phyloP scores from a whole-genome alignment of 2,329 filamentous ascomycete genomes.

The Gliomastix tumulicola region DNA sequence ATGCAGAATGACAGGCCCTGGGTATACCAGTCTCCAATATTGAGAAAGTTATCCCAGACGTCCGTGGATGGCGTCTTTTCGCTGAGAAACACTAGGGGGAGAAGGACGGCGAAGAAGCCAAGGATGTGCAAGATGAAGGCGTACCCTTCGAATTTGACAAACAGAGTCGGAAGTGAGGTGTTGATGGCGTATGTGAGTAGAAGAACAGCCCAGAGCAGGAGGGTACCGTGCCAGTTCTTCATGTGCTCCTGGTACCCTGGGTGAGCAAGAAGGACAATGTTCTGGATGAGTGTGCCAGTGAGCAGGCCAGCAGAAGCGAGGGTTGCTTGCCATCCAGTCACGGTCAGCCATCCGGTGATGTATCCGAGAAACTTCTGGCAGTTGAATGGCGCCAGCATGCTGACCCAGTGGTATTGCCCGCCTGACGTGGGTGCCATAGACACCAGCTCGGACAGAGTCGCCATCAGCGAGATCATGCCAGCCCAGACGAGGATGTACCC shows the following conservation, averaged over 20 bases:
- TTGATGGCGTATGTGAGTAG: conserved; percentile 41
- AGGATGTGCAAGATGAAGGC: conserved; percentile 40
- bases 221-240: conserved; percentile 38
- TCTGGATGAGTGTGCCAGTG: conserved; percentile 35
- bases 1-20: conserved; percentile 36
- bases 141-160: conserved; percentile 43
- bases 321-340: conserved; percentile 35
- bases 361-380: conserved; percentile 49
- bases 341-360: conserved; percentile 36
- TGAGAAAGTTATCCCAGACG: conserved; percentile 37
- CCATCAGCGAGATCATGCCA: conserved; percentile 28
- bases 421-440: conserved; percentile 49
- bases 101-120: conserved; percentile 22
- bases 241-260: conserved; percentile 28
- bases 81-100: conserved; percentile 20
- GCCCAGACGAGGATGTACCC: conserved; percentile 34
- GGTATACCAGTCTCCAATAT: conserved; percentile 33
- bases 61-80: conserved; percentile 19
- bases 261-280: conserved; percentile 30
- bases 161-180: conserved; percentile 31
- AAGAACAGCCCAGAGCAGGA: conserved; percentile 40
- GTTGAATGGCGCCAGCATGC: conserved; percentile 38
- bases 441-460: conserved; percentile 41
- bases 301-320: conserved; percentile 32
- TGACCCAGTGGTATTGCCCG: conserved; percentile 54